Evolutionary conservation across 257 asterid genomes (phyloP), one percentile per base, ranked within the genome.

Genomic region (Solanum corneliomulleri): DNA sequence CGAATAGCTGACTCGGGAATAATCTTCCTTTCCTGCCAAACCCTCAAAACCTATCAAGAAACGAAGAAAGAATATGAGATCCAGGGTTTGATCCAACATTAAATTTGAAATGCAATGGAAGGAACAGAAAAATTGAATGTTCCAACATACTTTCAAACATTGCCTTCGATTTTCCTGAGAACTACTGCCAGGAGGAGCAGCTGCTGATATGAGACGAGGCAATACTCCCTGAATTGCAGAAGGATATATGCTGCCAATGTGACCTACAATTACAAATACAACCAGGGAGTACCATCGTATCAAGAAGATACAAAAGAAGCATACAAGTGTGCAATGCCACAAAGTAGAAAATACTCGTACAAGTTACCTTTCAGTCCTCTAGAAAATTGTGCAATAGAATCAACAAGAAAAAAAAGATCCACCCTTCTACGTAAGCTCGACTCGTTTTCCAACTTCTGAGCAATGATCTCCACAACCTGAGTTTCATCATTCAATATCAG

Each of bases 11-110:
- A 92, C 89, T 95, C 98, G 41, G 99, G 98, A 87, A 96, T 93
- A 82, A 95, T 92, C 91, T 91, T 96, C 75, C 98, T 93, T 85
- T 96, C 98, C 91, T 92, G 96, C 99, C 99, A 96, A 86, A 95
- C 99, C 92, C 90, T 95, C 93, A 96, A 93, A 90, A 96, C 99
- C 99, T 96, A 91, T 86, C 88, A 64, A 27, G n/a, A 29, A 72
- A 64, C 58, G 58, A 70, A 76, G 64, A 25, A 39, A 88, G 72
- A 16, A 4, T n/a, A 74, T 74, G 41, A 72, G 49, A 62, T n/a
- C 1, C n/a, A 86, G 14, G 58, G 58, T n/a, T 60, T 66, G 52
- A 84, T 20, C 68, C 47, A 86, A 21, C 21, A 31, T 31, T 31
- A 81, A 81, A 44, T 58, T 33, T 18, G 49, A 72, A 75, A 58